Conservation (phyloP, 2,329 filamentous ascomycete species). For the Colletotrichum chrysophilum region DNA sequence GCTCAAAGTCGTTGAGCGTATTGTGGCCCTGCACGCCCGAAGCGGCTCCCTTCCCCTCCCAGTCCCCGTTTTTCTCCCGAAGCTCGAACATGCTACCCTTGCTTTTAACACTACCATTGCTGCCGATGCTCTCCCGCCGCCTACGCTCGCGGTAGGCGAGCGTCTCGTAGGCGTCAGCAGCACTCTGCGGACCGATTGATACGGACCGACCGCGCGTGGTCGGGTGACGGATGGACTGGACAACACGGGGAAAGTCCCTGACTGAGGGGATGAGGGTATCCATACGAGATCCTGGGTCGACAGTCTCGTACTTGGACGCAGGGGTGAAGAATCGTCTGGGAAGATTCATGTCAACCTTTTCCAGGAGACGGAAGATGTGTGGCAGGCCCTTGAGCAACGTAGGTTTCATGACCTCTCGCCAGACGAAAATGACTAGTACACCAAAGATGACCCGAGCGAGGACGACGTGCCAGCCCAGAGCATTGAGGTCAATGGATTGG, state of each 20-base stretch:
- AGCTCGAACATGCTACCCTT: constrained; percentile 50
- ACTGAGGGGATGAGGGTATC: constrained; percentile 91
- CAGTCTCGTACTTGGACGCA: constrained; percentile 87
- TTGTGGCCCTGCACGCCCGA: constrained; percentile 49
- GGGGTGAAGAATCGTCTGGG: constrained; percentile 91
- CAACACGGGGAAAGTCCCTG: constrained; percentile 83
- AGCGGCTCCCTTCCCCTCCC: constrained; percentile 42
- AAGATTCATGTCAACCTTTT: constrained; percentile 78
- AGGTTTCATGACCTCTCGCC: constrained; percentile 91
- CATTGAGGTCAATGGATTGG: constrained; percentile 68
- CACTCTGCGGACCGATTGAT: constrained; percentile 92
- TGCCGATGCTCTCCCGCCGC: constrained; percentile 59
- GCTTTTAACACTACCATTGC: constrained; percentile 52
- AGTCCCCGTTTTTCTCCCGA: constrained; percentile 40
- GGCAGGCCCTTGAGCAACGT: constrained; percentile 78
- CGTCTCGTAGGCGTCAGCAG: constrained; percentile 94
- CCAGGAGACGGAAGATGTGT: constrained; percentile 85
- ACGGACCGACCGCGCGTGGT: constrained; percentile 74
- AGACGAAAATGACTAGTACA: constrained; percentile 83
- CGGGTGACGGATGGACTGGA: constrained; percentile 82
- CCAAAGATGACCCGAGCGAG: constrained; percentile 76
- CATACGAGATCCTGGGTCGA: constrained; percentile 69
- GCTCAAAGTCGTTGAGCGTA: constrained; percentile 69
- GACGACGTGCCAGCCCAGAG: constrained; percentile 70
- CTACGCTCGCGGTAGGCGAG: constrained; percentile 83